Evolutionary conservation across 768 basidiomycete species (phyloP).

Genomic region (Termitomyces sp.): DNA sequence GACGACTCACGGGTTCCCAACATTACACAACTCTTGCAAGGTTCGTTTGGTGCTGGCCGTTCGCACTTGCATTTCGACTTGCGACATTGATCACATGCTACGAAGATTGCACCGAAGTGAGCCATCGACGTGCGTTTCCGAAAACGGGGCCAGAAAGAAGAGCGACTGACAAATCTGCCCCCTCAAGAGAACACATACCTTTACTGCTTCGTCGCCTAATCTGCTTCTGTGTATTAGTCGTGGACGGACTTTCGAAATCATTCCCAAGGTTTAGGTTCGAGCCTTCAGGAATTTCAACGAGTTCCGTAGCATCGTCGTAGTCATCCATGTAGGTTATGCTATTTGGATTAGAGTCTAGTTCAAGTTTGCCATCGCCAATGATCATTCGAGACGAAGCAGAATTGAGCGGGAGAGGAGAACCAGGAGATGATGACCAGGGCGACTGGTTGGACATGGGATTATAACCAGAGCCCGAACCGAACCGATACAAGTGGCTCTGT

Average conservation of each 20-base stretch:
- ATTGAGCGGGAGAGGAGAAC: conserved; percentile 15
- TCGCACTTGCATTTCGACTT: conserved; percentile 92
- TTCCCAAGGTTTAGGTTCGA: conserved; percentile 16
- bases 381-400: conserved; percentile 14
- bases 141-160: not conserved
- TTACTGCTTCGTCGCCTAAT: conserved; percentile 74
- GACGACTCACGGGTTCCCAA: conserved; percentile 56
- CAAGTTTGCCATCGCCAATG: conserved; percentile 13
- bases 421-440: conserved; percentile 24
- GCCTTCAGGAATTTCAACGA: conserved; percentile 38
- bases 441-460: conserved; percentile 18
- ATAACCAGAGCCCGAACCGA: conserved; percentile 21
- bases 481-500: conserved; percentile 29
- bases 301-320: conserved; percentile 54
- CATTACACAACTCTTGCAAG: conserved; percentile 75
- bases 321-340: conserved; percentile 52
- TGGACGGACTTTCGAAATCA: conserved; percentile 11
- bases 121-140: conserved; percentile 4
- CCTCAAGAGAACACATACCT: conserved; percentile 33
- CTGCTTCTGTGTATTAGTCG: conserved; percentile 33
- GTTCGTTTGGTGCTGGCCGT: conserved; percentile 49
- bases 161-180: not conserved
- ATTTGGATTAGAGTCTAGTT: conserved; percentile 15
- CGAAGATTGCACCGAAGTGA: conserved; percentile 9
- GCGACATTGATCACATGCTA: conserved; percentile 85